These are phyloP conservation scores for Barnettozyma pratensis DNA, from an alignment of 805 yeast species.

Conservation along the genomic window DNA sequence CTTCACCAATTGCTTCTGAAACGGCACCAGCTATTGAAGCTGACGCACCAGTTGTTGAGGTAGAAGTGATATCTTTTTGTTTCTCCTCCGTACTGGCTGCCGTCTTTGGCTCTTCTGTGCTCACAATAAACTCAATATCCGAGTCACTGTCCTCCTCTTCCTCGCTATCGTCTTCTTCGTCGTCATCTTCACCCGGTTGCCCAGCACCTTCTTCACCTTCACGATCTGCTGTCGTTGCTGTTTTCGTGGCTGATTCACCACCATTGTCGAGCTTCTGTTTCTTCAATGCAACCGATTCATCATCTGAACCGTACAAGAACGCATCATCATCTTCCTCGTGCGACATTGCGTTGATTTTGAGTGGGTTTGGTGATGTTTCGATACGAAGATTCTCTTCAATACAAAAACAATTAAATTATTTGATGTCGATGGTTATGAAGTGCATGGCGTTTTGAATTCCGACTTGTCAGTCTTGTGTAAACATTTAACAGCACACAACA, in stretches of 20 bases:
- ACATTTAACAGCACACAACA: too few species aligned
- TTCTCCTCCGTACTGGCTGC: conserved; percentile 17
- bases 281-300: conserved; percentile 7
- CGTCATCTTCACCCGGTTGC: conserved; percentile 23
- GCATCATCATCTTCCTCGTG: conserved; percentile 62
- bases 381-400: too few species aligned
- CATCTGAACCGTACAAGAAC: conserved; percentile 31
- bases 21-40: conserved; percentile 26
- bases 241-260: conserved; percentile 30
- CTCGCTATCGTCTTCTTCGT: conserved; percentile 35
- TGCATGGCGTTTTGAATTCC: too few species aligned
- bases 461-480: too few species aligned
- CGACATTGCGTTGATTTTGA: conserved; percentile 12
- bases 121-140: conserved; percentile 82
- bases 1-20: conserved; percentile 29
- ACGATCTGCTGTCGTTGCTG: conserved; percentile 24
- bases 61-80: neutral
- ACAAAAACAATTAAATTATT: too few species aligned
- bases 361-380: too few species aligned
- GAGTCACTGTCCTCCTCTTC: conserved; percentile 50
- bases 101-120: conserved; percentile 29
- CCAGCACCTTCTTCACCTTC: conserved; percentile 13
- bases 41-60: conserved; percentile 11
- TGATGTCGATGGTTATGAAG: too few species aligned
- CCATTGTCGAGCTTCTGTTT: conserved; percentile 21